These are phyloP conservation scores for Trichophyton equinum DNA, from an alignment of 2,329 filamentous ascomycete genomes.

Conservation along the genomic window DNA sequence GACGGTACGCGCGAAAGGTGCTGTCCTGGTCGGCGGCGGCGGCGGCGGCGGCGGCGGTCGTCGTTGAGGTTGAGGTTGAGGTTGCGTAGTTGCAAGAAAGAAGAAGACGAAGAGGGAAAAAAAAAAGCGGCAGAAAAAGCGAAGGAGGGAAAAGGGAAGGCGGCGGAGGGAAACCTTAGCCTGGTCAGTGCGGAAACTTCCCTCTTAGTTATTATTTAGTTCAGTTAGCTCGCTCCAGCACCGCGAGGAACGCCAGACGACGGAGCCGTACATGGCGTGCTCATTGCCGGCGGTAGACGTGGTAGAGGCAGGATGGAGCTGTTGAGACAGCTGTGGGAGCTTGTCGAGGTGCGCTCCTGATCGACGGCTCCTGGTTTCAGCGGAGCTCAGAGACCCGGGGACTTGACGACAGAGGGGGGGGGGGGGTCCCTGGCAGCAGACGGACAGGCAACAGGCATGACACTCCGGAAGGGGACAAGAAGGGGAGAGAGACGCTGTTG, in stretches of 20 bases:
- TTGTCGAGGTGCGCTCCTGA: neutral
- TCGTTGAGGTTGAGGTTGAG: neutral
- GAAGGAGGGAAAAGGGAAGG: slow-evolving; percentile 6
- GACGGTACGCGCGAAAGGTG: neutral
- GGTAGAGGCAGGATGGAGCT: neutral
- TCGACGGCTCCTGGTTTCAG: slow-evolving; percentile 1
- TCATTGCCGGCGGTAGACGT: too few relatives aligned
- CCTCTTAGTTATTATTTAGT: neutral
- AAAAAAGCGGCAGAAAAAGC: neutral
- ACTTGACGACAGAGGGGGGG: neutral
- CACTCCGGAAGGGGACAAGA: neutral
- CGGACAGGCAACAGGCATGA: neutral
- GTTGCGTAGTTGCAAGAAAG: neutral
- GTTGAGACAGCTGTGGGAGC: neutral
- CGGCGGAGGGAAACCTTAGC: slow-evolving; percentile 7
- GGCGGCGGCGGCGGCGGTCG: neutral
- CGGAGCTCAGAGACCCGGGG: neutral
- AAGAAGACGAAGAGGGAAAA: neutral
- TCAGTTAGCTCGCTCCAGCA: neutral
- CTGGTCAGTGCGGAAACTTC: neutral
- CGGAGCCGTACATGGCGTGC: too few relatives aligned
- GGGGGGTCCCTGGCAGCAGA: neutral
- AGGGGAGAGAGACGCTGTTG: neutral
- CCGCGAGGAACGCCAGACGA: neutral
- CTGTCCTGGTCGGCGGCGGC: neutral